Evolutionary conservation across 352 stramenopile species (phyloP).

Genomic region (Globisporangium mamillatum): DNA sequence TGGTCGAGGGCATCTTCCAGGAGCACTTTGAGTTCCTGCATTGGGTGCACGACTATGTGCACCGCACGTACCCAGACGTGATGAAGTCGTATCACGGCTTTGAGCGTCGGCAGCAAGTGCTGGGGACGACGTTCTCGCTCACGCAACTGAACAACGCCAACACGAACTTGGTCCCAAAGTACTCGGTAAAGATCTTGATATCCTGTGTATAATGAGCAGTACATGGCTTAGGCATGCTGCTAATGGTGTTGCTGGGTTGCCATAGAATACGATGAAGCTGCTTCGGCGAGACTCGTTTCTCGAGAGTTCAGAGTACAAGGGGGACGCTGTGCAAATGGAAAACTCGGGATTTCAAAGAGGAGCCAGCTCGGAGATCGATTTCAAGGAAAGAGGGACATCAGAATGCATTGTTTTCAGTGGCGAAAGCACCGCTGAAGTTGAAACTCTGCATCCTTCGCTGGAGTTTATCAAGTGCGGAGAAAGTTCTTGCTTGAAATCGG

Average conservation of each 20-base stretch:
- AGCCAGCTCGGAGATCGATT: not conserved
- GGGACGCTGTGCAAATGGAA: not conserved
- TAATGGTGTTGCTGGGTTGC: not conserved
- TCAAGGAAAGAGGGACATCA: not conserved
- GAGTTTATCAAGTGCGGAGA: conserved; percentile 28
- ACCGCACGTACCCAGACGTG: conserved; percentile 61
- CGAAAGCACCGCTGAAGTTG: conserved; percentile 2
- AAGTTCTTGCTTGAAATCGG: not conserved
- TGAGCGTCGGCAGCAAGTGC: conserved; percentile 46
- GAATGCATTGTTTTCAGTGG: not conserved
- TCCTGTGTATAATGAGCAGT: not conserved
- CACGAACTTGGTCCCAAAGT: conserved; percentile 63
- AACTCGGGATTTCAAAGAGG: not conserved
- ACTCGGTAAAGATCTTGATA: conserved; percentile 26
- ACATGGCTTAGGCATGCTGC: not conserved
- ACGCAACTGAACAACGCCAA: conserved; percentile 34
- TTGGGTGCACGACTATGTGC: conserved; percentile 80
- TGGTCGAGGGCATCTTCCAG: conserved; percentile 69
- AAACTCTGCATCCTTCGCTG: conserved; percentile 18
- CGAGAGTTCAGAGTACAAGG: conserved; percentile 10
- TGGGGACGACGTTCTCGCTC: conserved; percentile 30
- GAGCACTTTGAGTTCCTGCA: conserved; percentile 84
- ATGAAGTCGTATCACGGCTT: conserved; percentile 55
- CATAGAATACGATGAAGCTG: conserved; percentile 36
- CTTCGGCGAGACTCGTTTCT: conserved; percentile 20